Evolutionary conservation across 306 rosid species (phyloP), one percentile per base, ranked within the genome.

Genomic region (Lathyrus oleraceus): DNA sequence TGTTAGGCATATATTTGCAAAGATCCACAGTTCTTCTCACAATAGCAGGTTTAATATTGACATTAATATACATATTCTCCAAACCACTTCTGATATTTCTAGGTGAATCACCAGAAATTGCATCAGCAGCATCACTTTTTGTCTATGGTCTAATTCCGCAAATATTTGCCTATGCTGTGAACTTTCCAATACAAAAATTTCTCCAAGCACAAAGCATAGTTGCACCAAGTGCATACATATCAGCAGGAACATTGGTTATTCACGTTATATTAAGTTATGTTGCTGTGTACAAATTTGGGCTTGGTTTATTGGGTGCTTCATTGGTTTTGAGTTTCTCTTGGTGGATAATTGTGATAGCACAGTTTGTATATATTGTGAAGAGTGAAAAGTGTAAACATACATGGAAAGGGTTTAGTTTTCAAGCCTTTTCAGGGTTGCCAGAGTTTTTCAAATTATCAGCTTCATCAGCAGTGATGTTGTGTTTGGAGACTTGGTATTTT

Each of bases 131-230:
- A 0, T 67, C 92, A 17, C 4, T 82, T 2, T 91, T 87, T 23
- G 91, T 88, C 10, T 91, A 82, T 63, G 97, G 96, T 2, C 60
- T 91, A 0, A 91, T 88, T 57, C 97, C 97, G 3, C 97, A 88
- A 51, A 91, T 88, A 27, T 87, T 91, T 43, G 93, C 97, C 39
- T 88, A 88, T 61, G 96, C 88, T 0, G 0, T 71, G 0, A 91
- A 88, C 83, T 91, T 91, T 73, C 97, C 97, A 0, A 91, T 88
- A 8, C 97, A 91, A 11, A 91, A 91, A 49, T 91, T 87, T 17
- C 88, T 88, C 0, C 97, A 91, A 10, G 79, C 97, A 2, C 97
- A 91, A 16, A 88, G 96, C 86, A 85, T 91, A 15, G 96, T 88
- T 13, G 81, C 85, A 0, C 97, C 97, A 0, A 91, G 97, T 25